Evolutionary conservation across 106 monocot species (phyloP).

Genomic region (Dendrobium chrysotoxum): DNA sequence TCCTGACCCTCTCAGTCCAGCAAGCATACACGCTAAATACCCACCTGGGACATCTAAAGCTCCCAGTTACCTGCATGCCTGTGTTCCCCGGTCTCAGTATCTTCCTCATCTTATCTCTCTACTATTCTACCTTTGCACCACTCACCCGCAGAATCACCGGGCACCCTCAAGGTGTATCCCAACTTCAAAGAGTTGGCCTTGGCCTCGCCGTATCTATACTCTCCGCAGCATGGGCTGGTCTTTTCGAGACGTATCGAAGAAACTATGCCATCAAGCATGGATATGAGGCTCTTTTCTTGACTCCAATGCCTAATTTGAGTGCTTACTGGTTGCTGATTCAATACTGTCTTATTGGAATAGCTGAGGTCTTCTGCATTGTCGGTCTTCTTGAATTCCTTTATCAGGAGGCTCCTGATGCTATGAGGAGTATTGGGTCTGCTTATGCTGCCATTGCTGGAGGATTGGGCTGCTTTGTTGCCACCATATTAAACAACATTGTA

Average conservation of each 20-base stretch:
- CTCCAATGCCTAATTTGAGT: slow-evolving; percentile 65
- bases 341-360: slow-evolving; percentile 77
- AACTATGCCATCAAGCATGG: slow-evolving; percentile 63
- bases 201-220: slow-evolving; percentile 63
- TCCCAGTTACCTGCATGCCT: slow-evolving; percentile 83
- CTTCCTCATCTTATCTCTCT: slow-evolving; percentile 65
- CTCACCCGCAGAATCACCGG: slow-evolving; percentile 71
- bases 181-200: slow-evolving; percentile 79
- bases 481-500: slow-evolving; percentile 67
- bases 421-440: slow-evolving; percentile 79
- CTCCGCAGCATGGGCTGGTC: slow-evolving; percentile 71
- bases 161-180: slow-evolving; percentile 81
- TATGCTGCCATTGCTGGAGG: slow-evolving; percentile 95
- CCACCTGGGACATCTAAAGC: slow-evolving; percentile 52
- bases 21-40: slow-evolving; percentile 93
- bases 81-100: slow-evolving; percentile 83
- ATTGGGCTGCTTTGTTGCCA: slow-evolving; percentile 72
- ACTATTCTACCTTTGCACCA: slow-evolving; percentile 69
- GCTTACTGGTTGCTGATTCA: slow-evolving; percentile 93
- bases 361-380: slow-evolving; percentile 85
- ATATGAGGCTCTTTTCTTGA: slow-evolving; percentile 42
- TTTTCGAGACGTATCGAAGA: slow-evolving; percentile 72
- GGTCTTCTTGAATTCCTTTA: slow-evolving; percentile 87
- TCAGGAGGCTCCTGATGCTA: slow-evolving; percentile 92
- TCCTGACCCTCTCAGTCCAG: slow-evolving; percentile 79